Evolutionary conservation across 768 basidiomycete genomes (phyloP), one percentile per base, ranked within the genome.

Genomic region (Lactifluus pinguis): DNA sequence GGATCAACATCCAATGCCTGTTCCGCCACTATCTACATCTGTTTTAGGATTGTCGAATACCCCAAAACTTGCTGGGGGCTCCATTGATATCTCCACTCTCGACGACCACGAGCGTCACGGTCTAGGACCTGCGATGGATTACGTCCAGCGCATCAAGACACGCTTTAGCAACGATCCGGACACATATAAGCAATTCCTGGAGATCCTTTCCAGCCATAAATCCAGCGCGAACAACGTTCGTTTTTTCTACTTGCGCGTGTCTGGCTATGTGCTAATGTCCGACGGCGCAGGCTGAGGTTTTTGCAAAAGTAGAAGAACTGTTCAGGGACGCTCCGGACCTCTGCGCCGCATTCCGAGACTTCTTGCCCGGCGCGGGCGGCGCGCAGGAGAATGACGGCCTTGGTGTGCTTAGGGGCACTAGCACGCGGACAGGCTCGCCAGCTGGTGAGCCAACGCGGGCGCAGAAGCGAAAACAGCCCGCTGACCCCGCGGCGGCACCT

Each of bases 131-230:
- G 97, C 97, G 0, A 86, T 98, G 59, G 85, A 92, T 68, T 98
- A 95, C 67, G 93, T 99, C 36, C 93, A 95, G 74, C 93, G 93
- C 75, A 97, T 98, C 73, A 98, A 97, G 72, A 86, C 88, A 60
- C 85, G 93, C 15, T 97, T 92, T 73, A 71, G 72, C 30, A 72
- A 74, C 57, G 90, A 95, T 63, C 82, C 91, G 0, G 92, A 93
- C 15, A 93, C 89, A 5, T 92, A 92, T 65, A 81, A 82, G 56
- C 81, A 84, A 65, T 92, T 92, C 68, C 72, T 92, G 29, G 87
- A 88, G 66, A 86, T 92, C 55, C 73, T 93, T 3, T 82, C 84
- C 75, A 80, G 47, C 83, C 85, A 69, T 81, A 86, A 57, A 76
- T 81, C 63, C 75, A 78, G 66, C 75, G 67, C 72, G 19, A 79